Evolutionary conservation across 2,329 filamentous ascomycete species (phyloP), one percentile per base, ranked within the genome.

Genomic region (Aspergillus tanneri): DNA sequence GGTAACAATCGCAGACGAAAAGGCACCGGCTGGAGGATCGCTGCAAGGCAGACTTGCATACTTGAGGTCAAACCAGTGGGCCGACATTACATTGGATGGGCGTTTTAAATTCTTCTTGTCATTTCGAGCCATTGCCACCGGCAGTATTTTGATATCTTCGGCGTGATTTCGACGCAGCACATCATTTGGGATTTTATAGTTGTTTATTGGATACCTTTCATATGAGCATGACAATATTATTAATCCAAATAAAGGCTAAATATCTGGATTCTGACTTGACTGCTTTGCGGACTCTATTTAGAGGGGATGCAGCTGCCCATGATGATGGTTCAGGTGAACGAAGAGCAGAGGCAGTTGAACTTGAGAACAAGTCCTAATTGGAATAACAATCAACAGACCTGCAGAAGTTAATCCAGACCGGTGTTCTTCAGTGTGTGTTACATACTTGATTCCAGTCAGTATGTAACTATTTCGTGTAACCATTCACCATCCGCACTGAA

Each of bases 61-160:
- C 23, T 19, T 27, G 28, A 10, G 22, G 14, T 43, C 25, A 32
- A 18, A 32, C 28, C 30, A 43, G 23, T 14, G 43, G 47, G 49
- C 49, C 43, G 47, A 45, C 47, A 50, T 49, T 53, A 50, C 53
- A 55, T 47, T 43, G 47, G 50, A 44, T 32, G 44, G 53, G 53
- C 53, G 52, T 54, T 54, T 46, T 37, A 42, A 32, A 9, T 36
- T 18, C 35, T 44, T 36, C 27, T 14, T 40, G 43, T 35, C 24
- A 21, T 24, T 27, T 49, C 18, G n/a, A n/a, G n/a, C n/a, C n/a
- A n/a, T n/a, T n/a, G n/a, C n/a, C n/a, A n/a, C n/a, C n/a, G n/a
- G n/a, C n/a, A n/a, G 8, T 37, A 24, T 19, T 28, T 37, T 27
- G 32, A 16, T 45, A 28, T 41, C 16, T 46, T 47, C 27, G 10